Base-by-base conservation (phyloP, 441 rosid genomes). In the Aleurites moluccanus region DNA sequence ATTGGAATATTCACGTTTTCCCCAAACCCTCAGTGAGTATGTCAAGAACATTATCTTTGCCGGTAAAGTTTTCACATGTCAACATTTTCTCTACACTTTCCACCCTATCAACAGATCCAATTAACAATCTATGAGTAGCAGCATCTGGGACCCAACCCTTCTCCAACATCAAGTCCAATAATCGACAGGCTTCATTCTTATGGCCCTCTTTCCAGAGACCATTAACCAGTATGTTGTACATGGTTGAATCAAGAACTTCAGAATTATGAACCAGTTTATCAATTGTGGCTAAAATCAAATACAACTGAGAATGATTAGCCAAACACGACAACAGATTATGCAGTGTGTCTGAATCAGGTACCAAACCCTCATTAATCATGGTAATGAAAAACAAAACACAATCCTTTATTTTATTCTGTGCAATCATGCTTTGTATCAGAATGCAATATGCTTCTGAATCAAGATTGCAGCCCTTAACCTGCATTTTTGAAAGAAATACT, bases 121-220 rank as follows among this genome's bases (percentile, higher is more conserved):
- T 76, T 76, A 88, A 75, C 80, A 82, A 77, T 21, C 79, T 33
- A 64, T 88, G 92, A 44, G 87, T 83, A 21, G 38, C 49, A 63
- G 85, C 73, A 84, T 84, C 86, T 0, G 88, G 90, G 9, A 86
- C 80, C 87, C 88, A 88, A 66, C 88, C 88, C 75, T 70, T 88
- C 79, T 83, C 88, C 82, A 88, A 73, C 92, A 86, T 88, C 66
- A 70, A 53, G 73, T 85, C 88, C 70, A 86, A 81, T 61, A 88
- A 65, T 72, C 56, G 68, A 35, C 69, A 9, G 18, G 86, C 90
- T 68, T 84, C 81, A 28, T 38, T 30, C 74, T 69, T 72, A 49
- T 74, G 69, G 65, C 90, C 88, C 68, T 85, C 92, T 73, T 81
- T 85, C 90, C 86, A 87, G 59, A 88, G 71, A 44, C 86, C 84